These are phyloP conservation scores for Setomelanomma holmii DNA, from an alignment of 2,329 filamentous ascomycete species.

Conservation along the genomic window DNA sequence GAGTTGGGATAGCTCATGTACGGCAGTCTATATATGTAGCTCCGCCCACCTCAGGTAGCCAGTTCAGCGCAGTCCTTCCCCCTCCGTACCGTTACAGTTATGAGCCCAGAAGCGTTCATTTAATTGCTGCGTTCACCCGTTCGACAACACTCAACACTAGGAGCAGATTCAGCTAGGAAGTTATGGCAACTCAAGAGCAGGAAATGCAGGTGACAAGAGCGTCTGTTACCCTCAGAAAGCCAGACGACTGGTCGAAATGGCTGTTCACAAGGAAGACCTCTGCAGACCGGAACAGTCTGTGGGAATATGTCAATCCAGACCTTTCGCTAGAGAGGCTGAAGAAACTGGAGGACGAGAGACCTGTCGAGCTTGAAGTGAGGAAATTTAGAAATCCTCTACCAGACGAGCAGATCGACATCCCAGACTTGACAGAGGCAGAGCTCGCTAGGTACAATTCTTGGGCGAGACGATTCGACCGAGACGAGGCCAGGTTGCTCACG, in stretches of 20 bases:
- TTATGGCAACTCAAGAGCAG: background rate
- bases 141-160: background rate
- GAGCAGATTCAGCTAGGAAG: background rate
- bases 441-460: background rate
- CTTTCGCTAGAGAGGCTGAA: constrained; percentile 1
- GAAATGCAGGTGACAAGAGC: background rate
- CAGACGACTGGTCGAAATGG: background rate
- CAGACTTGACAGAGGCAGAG: background rate
- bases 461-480: background rate
- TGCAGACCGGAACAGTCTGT: background rate
- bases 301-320: background rate
- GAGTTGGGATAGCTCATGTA: too few species aligned
- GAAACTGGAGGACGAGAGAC: background rate
- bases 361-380: background rate
- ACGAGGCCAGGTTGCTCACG: background rate
- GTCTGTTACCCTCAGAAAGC: background rate
- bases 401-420: background rate
- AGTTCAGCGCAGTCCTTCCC: too few species aligned
- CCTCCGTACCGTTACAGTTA: too few species aligned
- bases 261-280: constrained; percentile 1
- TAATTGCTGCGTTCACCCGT: background rate
- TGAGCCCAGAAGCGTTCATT: background rate
- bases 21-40: too few species aligned
- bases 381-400: background rate
- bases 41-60: too few species aligned